Evolutionary conservation across 495 filamentous ascomycete genomes (phyloP).

Genomic region (Glarea lozoyensis): DNA sequence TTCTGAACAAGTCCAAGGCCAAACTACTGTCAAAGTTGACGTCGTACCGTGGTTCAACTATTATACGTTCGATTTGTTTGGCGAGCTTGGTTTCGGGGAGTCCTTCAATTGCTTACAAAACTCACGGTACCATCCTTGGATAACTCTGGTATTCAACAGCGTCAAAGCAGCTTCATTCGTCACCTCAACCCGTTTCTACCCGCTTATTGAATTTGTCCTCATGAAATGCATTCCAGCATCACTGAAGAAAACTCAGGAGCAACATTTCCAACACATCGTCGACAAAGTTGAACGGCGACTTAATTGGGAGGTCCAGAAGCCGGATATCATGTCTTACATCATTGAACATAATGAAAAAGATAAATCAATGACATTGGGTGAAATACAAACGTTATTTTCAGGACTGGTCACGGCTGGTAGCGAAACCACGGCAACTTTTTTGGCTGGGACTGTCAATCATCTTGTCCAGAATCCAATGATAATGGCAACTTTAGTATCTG

Average conservation of each 20-base stretch:
- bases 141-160: neutral
- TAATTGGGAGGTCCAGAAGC: neutral
- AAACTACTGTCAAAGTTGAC: neutral
- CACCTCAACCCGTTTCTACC: neutral
- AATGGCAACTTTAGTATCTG: neutral
- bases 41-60: conserved; percentile 30
- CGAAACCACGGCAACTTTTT: neutral
- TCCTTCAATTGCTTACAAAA: conserved; percentile 38
- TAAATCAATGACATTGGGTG: neutral
- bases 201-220: neutral
- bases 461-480: neutral
- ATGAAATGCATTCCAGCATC: neutral
- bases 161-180: neutral
- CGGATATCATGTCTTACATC: neutral
- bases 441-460: neutral
- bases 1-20: neutral
- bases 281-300: neutral
- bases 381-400: neutral
- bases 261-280: neutral
- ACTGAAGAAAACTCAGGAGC: neutral
- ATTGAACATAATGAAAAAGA: neutral
- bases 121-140: conserved; percentile 26
- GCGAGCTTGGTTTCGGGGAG: conserved; percentile 40
- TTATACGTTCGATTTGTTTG: conserved; percentile 39
- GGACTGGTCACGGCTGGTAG: neutral